phyloP scores from a whole-genome alignment of 1,284 basidiomycete genomes.

The Wallemia mellicola region DNA sequence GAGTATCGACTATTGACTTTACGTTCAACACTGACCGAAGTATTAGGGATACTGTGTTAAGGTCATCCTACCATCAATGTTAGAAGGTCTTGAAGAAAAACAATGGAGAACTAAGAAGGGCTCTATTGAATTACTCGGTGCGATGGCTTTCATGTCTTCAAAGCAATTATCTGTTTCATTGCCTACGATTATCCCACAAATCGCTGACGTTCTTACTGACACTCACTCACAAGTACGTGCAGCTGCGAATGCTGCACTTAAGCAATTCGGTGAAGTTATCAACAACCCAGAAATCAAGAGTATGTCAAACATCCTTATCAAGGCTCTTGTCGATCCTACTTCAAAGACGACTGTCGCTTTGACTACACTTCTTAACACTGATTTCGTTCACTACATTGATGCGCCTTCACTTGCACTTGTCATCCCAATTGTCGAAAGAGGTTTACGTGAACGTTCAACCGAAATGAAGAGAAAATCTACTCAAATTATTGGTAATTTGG shows the following conservation, averaged over 20 bases:
- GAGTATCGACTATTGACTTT: slow-evolving; percentile 4
- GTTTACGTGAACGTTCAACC: slow-evolving; percentile 65
- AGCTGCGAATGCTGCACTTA: slow-evolving; percentile 80
- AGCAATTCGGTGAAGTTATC: slow-evolving; percentile 91
- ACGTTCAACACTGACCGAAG: not conserved
- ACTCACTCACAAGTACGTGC: slow-evolving; percentile 86
- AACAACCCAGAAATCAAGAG: slow-evolving; percentile 81
- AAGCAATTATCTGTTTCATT: slow-evolving; percentile 79
- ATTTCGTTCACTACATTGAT: slow-evolving; percentile 95
- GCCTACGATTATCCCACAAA: slow-evolving; percentile 79
- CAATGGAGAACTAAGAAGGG: slow-evolving; percentile 97
- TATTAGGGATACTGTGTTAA: slow-evolving; percentile 75
- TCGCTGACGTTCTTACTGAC: slow-evolving; percentile 85
- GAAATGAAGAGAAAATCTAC: slow-evolving; percentile 87
- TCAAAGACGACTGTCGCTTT: slow-evolving; percentile 61
- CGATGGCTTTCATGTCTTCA: slow-evolving; percentile 97
- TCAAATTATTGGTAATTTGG: slow-evolving; percentile 88
- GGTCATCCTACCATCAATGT: slow-evolving; percentile 62
- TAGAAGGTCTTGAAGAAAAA: slow-evolving; percentile 83
- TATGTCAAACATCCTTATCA: slow-evolving; percentile 69
- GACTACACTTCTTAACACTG: slow-evolving; percentile 57
- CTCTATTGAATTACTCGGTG: slow-evolving; percentile 88
- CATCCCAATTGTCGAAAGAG: slow-evolving; percentile 82
- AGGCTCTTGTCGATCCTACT: slow-evolving; percentile 80
- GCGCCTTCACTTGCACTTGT: slow-evolving; percentile 89